These are phyloP conservation scores for Pyrenophora tritici-repentis DNA, from an alignment of 2,329 filamentous ascomycete genomes.

Conservation along the genomic window DNA sequence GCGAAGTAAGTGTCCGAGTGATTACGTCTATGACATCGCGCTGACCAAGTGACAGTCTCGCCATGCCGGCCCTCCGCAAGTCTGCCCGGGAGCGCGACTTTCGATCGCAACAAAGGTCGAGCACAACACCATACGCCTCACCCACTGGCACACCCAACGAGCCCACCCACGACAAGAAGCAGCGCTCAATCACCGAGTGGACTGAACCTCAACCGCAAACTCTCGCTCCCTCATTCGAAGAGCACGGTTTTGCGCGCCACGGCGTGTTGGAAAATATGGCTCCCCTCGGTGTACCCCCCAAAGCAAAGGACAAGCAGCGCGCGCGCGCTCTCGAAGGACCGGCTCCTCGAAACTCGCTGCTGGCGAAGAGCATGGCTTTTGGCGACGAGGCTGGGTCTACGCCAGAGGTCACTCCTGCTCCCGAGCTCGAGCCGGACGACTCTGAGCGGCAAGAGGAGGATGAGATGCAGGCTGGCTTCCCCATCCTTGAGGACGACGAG, in stretches of 20 bases:
- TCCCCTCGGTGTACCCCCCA: conserved; percentile 74
- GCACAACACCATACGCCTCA: conserved; percentile 45
- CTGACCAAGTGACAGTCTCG: conserved; percentile 42
- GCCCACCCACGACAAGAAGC: conserved; percentile 40
- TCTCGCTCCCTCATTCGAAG: conserved; percentile 73
- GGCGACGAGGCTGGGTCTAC: conserved; percentile 52
- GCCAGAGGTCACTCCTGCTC: conserved; percentile 52
- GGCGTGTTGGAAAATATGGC: conserved; percentile 85
- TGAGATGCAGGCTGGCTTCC: conserved; percentile 35
- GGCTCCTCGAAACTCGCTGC: conserved; percentile 44
- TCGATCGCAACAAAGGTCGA: conserved; percentile 34
- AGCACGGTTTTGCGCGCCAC: conserved; percentile 72
- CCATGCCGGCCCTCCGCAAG: conserved; percentile 48
- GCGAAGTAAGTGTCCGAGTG: conserved; percentile 37
- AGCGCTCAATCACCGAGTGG: conserved; percentile 55
- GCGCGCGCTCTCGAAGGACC: conserved; percentile 52
- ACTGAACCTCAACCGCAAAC: conserved; percentile 61
- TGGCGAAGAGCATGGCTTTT: conserved; percentile 48
- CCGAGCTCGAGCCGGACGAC: conserved; percentile 47
- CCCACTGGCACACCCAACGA: conserved; percentile 37
- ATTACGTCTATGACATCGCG: conserved; percentile 24
- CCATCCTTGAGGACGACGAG: conserved; percentile 50
- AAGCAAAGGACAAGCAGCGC: conserved; percentile 63
- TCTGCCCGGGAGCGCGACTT: conserved; percentile 35
- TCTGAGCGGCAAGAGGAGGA: conserved; percentile 48